Base-by-base conservation (phyloP, 495 filamentous ascomycete species). In the Aspergillus avenaceus region DNA sequence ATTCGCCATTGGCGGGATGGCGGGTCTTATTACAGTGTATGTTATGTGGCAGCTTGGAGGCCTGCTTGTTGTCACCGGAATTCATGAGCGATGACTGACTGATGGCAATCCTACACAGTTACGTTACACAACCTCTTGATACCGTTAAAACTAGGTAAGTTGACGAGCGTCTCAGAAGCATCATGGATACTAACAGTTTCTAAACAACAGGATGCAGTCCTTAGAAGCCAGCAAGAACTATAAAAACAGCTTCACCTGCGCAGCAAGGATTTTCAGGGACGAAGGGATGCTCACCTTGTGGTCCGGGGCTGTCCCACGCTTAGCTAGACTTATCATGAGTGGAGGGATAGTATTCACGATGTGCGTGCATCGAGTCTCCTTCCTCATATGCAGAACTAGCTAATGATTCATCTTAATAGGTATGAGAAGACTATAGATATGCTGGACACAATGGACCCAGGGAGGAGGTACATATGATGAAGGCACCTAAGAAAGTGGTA, bases 341-440 rank as follows among this genome's bases (percentile, higher is more conserved):
- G 93, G 93, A 43, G 93, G 93, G 16, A 96, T 98, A 62, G 95
- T 98, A 45, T 98, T 98, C 63, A 91, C 95, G 4, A 96, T 97
- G 91, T 86, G 64, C 51, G 80, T 73, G 41, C 34, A 40, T 21
- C 13, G 22, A 8, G 14, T 19, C 9, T 37, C 21, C n/a, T 18
- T 1, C 13, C 27, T 32, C 24, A 7, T 25, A 24, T 27, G 6
- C 12, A 27, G 24, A 19, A 18, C 51, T 60, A 41, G 53, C 59
- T 46, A 50, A 41, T 52, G n/a, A n/a, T 40, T 28, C 14, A 40
- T 14, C n/a, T 13, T 41, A 52, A 36, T 50, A 85, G 82, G 82
- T 97, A 98, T 65, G 93, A 98, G 73, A 97, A 97, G 77, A 86
- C 86, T 32, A 97, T 98, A 71, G 95, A 97, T 48, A 58, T 85